A percentile compares a stretch with the other conserved stretches of the same genome.
phyloP scores from a whole-genome alignment of 257 asterid genomes.

The Nicotiana sylvestris region DNA sequence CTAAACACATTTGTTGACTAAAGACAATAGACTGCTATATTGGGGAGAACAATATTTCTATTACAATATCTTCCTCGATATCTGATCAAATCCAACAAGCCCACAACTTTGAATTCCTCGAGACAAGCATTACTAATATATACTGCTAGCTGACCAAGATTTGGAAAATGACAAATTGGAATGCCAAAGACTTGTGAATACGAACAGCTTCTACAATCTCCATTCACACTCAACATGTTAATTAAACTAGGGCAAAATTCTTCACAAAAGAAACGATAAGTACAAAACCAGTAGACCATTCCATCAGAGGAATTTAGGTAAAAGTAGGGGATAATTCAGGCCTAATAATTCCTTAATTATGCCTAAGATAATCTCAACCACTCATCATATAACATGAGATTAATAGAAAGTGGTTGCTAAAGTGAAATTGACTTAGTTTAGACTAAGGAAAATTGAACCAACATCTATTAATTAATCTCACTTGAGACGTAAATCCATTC shows the following conservation, averaged over 20 bases:
- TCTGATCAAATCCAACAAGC: slow-evolving; percentile 30
- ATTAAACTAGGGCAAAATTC: slow-evolving; percentile 7
- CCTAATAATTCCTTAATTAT: neutral
- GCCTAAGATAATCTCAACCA: neutral
- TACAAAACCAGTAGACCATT: neutral
- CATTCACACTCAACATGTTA: slow-evolving; percentile 33
- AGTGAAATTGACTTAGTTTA: neutral
- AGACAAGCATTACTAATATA: neutral
- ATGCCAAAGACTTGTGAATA: neutral
- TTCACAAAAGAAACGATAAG: neutral
- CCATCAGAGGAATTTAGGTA: neutral
- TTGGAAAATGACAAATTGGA: slow-evolving; percentile 23
- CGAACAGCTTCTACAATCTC: slow-evolving; percentile 18
- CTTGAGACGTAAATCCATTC: too few species aligned
- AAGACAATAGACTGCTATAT: neutral
- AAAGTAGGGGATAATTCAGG: neutral
- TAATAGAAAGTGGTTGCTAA: neutral
- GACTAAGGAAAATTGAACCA: neutral
- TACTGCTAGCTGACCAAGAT: neutral
- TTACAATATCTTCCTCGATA: slow-evolving; percentile 35
- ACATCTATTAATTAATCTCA: neutral
- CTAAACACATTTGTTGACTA: neutral
- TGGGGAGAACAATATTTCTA: neutral
- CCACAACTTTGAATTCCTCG: slow-evolving; percentile 26
- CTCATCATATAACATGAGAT: neutral